Evolutionary conservation across 108 stramenopile species (phyloP).

Genomic region (Schizochytrium sp.): DNA sequence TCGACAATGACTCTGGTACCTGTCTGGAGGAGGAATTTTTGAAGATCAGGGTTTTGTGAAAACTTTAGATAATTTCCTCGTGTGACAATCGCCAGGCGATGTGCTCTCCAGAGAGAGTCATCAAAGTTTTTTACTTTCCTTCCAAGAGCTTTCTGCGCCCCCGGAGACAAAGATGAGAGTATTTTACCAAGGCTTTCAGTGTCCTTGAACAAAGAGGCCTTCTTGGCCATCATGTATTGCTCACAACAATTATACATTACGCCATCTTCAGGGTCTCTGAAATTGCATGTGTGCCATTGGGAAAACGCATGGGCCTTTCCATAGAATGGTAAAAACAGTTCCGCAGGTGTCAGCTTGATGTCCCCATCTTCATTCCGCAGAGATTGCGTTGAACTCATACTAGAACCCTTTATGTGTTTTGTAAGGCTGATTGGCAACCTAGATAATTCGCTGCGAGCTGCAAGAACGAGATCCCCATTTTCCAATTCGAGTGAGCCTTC

Average conservation of each 20-base stretch:
- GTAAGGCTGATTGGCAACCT: too few relatives aligned
- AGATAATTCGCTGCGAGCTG: too few relatives aligned
- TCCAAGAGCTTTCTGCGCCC: background rate
- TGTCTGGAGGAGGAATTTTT: background rate
- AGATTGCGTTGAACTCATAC: too few relatives aligned
- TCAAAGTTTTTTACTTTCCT: background rate
- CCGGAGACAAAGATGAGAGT: background rate
- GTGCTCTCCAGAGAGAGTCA: background rate
- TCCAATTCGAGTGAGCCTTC: too few relatives aligned
- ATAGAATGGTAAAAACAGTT: background rate
- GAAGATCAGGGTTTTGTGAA: background rate
- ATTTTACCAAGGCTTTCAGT: background rate
- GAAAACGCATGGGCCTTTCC: background rate
- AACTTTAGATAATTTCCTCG: conserved; percentile 5
- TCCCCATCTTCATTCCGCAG: too few relatives aligned
- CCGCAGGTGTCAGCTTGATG: too few relatives aligned
- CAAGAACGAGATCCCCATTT: too few relatives aligned
- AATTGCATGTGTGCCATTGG: background rate
- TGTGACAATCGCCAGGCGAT: background rate
- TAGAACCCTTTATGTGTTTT: too few relatives aligned
- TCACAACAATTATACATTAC: conserved; percentile 3
- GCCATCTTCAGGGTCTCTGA: background rate
- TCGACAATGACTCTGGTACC: background rate
- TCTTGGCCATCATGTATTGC: conserved; percentile 31
- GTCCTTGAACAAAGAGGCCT: background rate